A percentile compares a stretch with the other conserved stretches of the same genome.
Conservation (phyloP, 2,329 filamentous ascomycete genomes). For the Penicillium psychrosexuale region DNA sequence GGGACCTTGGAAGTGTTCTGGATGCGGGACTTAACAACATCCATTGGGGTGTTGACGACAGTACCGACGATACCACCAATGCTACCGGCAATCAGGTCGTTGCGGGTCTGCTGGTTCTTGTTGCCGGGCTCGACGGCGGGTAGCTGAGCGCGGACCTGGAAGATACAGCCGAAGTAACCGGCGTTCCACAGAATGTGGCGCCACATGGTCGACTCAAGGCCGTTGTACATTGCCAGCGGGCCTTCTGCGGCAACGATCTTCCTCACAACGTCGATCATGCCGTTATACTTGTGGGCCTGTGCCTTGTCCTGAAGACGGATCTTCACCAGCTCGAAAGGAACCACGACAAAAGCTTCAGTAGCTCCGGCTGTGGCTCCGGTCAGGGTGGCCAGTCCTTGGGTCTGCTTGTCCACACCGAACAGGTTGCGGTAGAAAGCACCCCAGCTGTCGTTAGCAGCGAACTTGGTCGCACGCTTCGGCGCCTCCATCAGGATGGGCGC, state of each 20-base stretch:
- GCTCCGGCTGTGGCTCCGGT: constrained; percentile 94
- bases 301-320: constrained; percentile 96
- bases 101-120: constrained; percentile 77
- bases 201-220: constrained; percentile 95
- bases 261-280: constrained; percentile 52
- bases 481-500: constrained; percentile 98
- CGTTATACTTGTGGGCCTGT: constrained; percentile 70
- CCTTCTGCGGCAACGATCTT: constrained; percentile 81
- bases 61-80: constrained; percentile 89
- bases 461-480: constrained; percentile 94
- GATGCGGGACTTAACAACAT: constrained; percentile 97
- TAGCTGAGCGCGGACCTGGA: constrained; percentile 84
- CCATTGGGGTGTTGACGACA: constrained; percentile 89
- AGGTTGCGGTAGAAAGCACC: constrained; percentile 86
- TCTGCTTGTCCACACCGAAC: constrained; percentile 85
- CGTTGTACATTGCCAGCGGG: constrained; percentile 86
- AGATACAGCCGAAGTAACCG: constrained; percentile 97
- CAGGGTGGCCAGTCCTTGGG: constrained; percentile 82
- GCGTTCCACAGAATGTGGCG: constrained; percentile 91
- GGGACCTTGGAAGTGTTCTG: constrained; percentile 85
- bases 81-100: constrained; percentile 82
- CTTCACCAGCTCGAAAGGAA: constrained; percentile 98
- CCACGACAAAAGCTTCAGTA: constrained; percentile 93
- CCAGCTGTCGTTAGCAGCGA: constrained; percentile 98
- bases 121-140: constrained; percentile 67